phyloP scores from a whole-genome alignment of 1,139 yeast genomes.

The Wickerhamomyces sp. region DNA sequence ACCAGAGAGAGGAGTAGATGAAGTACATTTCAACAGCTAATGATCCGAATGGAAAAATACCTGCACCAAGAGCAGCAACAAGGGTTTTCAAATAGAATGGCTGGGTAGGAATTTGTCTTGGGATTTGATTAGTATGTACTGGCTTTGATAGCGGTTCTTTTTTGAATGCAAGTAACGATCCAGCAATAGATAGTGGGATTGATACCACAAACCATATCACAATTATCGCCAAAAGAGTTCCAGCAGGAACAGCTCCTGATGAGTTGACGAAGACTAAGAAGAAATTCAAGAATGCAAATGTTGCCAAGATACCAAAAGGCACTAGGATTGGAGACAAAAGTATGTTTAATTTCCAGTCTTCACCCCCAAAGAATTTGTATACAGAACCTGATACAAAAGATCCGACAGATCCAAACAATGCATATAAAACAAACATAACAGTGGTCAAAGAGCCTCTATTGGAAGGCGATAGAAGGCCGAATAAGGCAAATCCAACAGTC shows the following conservation, averaged over 20 bases:
- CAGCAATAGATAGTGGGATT: constrained; percentile 77
- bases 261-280: constrained; percentile 74
- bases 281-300: constrained; percentile 71
- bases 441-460: constrained; percentile 93
- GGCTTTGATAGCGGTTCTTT: constrained; percentile 54
- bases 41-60: constrained; percentile 92
- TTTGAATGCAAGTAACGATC: constrained; percentile 75
- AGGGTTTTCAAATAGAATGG: constrained; percentile 75
- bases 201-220: constrained; percentile 83
- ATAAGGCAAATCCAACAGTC: constrained; percentile 76
- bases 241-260: constrained; percentile 93
- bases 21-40: constrained; percentile 94
- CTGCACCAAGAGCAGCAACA: constrained; percentile 71
- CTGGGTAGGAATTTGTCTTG: constrained; percentile 91
- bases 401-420: constrained; percentile 74
- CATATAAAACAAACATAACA: constrained; percentile 78
- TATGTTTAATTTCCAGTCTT: constrained; percentile 85
- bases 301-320: constrained; percentile 68
- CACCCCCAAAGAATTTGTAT: constrained; percentile 90
- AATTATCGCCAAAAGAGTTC: constrained; percentile 80
- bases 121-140: constrained; percentile 88
- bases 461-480: constrained; percentile 90
- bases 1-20: constrained; percentile 85
- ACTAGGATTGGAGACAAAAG: constrained; percentile 76
- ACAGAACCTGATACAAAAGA: constrained; percentile 83